Evolutionary conservation across 192 early-diverging fungal genomes (phyloP), one percentile per base, ranked within the genome.

Genomic region (Paraglomus occultum): DNA sequence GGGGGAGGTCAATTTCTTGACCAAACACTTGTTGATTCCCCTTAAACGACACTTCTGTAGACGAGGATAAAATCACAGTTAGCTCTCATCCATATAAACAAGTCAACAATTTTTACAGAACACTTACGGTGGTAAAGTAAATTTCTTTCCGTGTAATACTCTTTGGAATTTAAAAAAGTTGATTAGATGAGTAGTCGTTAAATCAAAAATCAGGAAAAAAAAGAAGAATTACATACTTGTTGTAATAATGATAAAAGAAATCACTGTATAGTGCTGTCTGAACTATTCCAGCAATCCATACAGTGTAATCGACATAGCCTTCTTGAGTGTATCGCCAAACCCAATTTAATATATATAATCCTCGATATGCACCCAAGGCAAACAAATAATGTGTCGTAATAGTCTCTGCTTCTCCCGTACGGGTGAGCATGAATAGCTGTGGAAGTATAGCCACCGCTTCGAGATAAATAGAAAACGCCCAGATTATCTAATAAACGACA

Each of bases 341-440:
- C 97, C 97, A 99, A 77, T 99, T 99, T 23, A 84, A 74, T 17
- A 78, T 64, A 75, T 81, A 80, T 38, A 82, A 31, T 11, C 60
- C 76, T 42, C 81, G 77, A 86, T 74, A 65, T 9, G 88, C 92
- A 8, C 97, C 97, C 51, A 99, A 74, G 4, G 96, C 94, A 85
- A 99, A 99, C 50, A 99, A 79, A 77, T 99, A 99, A 78, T 99
- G 97, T 10, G 95, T 93, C 8, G 96, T 99, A 77, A 99, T 98
- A n/a, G 94, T 97, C 77, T 99, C 96, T 10, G 95, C 95, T 78
- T 98, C 96, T 38, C 96, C 95, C 2, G 96, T 98, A 59, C 94
- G 89, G n/a, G 90, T 87, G 71, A 99, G 82, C 83, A 96, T 95
- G 83, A 97, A 97, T 12, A 99, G 85, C 72, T 99, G 97, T 38